Conservation (phyloP, 805 yeast genomes). For the Wickerhamiella domercqiae region DNA sequence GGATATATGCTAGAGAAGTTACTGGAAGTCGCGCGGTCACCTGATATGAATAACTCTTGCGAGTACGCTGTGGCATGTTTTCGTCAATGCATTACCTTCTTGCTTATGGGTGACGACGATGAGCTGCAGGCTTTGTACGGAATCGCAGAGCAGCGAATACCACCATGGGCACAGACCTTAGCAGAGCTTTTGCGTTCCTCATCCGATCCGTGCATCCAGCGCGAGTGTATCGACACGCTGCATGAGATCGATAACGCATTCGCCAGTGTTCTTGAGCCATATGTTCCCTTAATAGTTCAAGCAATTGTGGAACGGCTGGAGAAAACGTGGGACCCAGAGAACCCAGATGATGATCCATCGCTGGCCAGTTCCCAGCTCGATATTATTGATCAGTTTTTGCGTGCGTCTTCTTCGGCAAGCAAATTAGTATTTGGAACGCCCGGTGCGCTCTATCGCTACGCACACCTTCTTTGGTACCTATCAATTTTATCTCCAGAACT, state of each 20-base stretch:
- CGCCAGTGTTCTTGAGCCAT: slow-evolving; percentile 11
- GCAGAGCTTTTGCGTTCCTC: slow-evolving; percentile 3
- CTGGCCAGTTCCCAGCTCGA: not conserved
- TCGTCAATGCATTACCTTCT: slow-evolving; percentile 21
- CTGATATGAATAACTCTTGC: slow-evolving; percentile 2
- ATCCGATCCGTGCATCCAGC: slow-evolving; percentile 3
- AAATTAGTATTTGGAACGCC: not conserved
- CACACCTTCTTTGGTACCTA: slow-evolving; percentile 23
- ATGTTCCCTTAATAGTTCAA: slow-evolving; percentile 10
- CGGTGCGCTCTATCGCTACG: slow-evolving; percentile 6
- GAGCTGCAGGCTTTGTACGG: slow-evolving; percentile 14
- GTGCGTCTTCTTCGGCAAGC: not conserved
- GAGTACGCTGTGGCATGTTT: slow-evolving; percentile 22
- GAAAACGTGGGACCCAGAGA: not conserved
- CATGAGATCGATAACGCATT: slow-evolving; percentile 17
- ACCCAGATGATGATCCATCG: slow-evolving; percentile 4
- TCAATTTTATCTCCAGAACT: slow-evolving; percentile 31
- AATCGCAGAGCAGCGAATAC: slow-evolving; percentile 10
- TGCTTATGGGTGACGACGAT: slow-evolving; percentile 20
- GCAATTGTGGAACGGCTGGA: slow-evolving; percentile 5
- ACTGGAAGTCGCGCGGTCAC: slow-evolving; percentile 13
- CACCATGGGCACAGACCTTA: slow-evolving; percentile 11
- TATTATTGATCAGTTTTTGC: not conserved
- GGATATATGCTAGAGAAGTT: slow-evolving; percentile 14
- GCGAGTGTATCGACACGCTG: slow-evolving; percentile 15